phyloP scores from a whole-genome alignment of 331 rosid species.

The Rhamnella rubrinervis region DNA sequence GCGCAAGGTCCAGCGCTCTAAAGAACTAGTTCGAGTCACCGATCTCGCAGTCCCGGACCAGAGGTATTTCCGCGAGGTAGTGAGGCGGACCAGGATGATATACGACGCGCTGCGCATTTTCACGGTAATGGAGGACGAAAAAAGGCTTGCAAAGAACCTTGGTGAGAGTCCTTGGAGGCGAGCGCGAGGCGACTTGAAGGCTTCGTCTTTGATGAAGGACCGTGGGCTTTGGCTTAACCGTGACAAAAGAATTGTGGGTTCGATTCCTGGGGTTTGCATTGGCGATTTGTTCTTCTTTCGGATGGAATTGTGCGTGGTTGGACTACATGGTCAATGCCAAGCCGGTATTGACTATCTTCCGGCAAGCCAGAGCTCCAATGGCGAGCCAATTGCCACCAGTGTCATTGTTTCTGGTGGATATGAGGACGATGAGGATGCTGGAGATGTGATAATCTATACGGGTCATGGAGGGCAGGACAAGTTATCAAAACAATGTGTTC shows the following conservation, averaged over 20 bases:
- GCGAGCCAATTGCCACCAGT: slow-evolving; percentile 92
- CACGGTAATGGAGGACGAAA: slow-evolving; percentile 45
- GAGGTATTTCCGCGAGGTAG: slow-evolving; percentile 51
- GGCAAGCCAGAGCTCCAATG: slow-evolving; percentile 69
- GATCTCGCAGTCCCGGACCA: slow-evolving; percentile 56
- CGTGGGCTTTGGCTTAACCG: slow-evolving; percentile 82
- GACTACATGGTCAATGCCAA: slow-evolving; percentile 82
- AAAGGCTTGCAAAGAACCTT: slow-evolving; percentile 22
- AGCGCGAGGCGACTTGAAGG: slow-evolving; percentile 59
- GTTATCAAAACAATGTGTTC: slow-evolving; percentile 55
- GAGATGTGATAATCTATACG: slow-evolving; percentile 74
- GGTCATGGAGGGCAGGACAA: slow-evolving; percentile 98
- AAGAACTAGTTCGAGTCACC: slow-evolving; percentile 77
- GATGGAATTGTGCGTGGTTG: slow-evolving; percentile 85
- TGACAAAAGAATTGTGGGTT: slow-evolving; percentile 87
- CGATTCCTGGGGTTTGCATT: slow-evolving; percentile 75
- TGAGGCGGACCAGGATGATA: slow-evolving; percentile 66
- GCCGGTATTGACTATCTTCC: slow-evolving; percentile 93
- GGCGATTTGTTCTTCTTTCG: slow-evolving; percentile 85
- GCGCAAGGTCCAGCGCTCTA: slow-evolving; percentile 35
- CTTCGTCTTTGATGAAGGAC: slow-evolving; percentile 54
- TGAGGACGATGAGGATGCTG: slow-evolving; percentile 84
- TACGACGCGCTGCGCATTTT: slow-evolving; percentile 67
- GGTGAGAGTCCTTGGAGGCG: slow-evolving; percentile 23
- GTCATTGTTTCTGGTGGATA: slow-evolving; percentile 90